Evolutionary conservation across 1,284 basidiomycete species (phyloP).

Genomic region (Flammula alnicola): DNA sequence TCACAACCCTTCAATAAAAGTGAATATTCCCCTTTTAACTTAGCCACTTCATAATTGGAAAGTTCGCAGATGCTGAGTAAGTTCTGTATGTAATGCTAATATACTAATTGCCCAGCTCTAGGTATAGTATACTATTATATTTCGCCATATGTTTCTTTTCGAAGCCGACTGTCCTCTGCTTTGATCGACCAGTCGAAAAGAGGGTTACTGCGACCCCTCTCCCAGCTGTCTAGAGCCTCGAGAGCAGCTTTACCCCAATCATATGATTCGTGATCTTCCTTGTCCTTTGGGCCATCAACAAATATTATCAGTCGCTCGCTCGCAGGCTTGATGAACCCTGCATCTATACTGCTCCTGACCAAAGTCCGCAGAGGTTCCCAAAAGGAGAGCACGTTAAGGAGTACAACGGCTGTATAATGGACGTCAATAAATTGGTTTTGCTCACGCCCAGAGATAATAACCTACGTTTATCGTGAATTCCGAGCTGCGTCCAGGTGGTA

Average conservation of each 20-base stretch:
- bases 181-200: conserved; percentile 49
- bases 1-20: no score
- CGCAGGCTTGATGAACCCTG: conserved; percentile 75
- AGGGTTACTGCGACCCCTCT: conserved; percentile 35
- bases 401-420: conserved; percentile 65
- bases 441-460: conserved; percentile 4
- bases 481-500: conserved; percentile 89
- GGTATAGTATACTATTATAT: neutral
- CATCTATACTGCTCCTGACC: conserved; percentile 66
- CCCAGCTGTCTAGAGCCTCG: conserved; percentile 70
- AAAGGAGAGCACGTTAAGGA: conserved; percentile 83
- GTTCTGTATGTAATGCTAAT: no score
- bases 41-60: no score
- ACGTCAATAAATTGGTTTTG: neutral
- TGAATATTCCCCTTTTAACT: no score
- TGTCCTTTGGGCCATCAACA: conserved; percentile 70
- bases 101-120: neutral
- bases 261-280: conserved; percentile 57
- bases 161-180: conserved; percentile 10
- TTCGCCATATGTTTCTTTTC: conserved; percentile 1
- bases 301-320: conserved; percentile 70
- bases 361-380: conserved; percentile 80
- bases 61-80: no score
- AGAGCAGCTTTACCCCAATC: conserved; percentile 83
- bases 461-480: conserved; percentile 86